Evolutionary conservation across 108 stramenopile species (phyloP), one percentile per base, ranked within the genome.

Genomic region (Cyclotella baltica): DNA sequence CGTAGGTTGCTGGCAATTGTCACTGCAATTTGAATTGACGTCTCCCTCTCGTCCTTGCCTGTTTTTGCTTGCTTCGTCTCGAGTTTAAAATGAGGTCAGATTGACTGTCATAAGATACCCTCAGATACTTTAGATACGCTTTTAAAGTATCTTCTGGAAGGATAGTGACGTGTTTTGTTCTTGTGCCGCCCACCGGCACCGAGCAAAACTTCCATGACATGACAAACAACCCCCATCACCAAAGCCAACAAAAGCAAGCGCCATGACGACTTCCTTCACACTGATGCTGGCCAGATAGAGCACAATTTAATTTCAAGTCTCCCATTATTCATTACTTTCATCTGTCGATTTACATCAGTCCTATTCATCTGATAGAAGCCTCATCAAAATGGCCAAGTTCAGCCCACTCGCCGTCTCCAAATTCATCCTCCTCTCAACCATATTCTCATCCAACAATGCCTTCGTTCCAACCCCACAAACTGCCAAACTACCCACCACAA

Each of bases 371-470:
- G 19, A 57, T 57, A 28, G 13, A 1, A 28, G 27, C 55, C 27
- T 22, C 59, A 62, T 33, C 59, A 35, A 33, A 33, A 62, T 62
- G 59, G 16, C 27, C 15, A 62, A 5, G 18, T 34, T 62, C 59
- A 34, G 35, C 19, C 34, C 34, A 16, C 2, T 33, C 34, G 8
- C 8, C 59, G 3, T 62, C 34, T 33, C 59, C 2, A 62, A 62
- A 33, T 34, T 34, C 20, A 30, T 62, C 33, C 59, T 34, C 52
- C 51, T 73, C 33, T 37, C 59, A n/a, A 36, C 51, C 50, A 36
- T 63, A 46, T 55, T 64, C 50, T 47, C 73, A 36, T 25, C 62
- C 11, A 43, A 59, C 73, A 40, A 64, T 55, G 73, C 62, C 29
- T 73, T 73, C 51, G 15, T 47, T 51, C 35, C 73, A 19, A 40